Evolutionary conservation across 208 protist species (phyloP).

Genomic region (Plasmodiophora brassicae): DNA sequence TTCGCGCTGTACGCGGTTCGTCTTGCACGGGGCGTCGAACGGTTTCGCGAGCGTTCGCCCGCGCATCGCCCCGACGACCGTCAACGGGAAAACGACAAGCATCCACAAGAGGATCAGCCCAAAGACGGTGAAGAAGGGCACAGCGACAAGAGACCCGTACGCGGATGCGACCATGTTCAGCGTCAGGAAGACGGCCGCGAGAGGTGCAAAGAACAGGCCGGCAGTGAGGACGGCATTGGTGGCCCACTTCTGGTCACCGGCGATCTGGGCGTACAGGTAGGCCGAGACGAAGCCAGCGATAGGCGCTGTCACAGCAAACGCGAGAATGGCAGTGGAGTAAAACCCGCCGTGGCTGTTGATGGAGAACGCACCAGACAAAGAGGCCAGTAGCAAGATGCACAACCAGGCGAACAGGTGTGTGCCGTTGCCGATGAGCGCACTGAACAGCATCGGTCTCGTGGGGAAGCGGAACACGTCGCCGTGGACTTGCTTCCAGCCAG

Average conservation of each 20-base stretch:
- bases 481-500: conserved; percentile 58
- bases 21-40: conserved; percentile 39
- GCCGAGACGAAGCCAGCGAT: conserved; percentile 53
- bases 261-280: conserved; percentile 57
- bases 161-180: background rate
- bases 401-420: conserved; percentile 33
- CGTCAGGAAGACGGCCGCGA: conserved; percentile 31
- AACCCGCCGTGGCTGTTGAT: conserved; percentile 64
- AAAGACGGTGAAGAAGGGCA: conserved; percentile 69
- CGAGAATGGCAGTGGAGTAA: conserved; percentile 64
- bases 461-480: conserved; percentile 59
- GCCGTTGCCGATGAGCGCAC: conserved; percentile 44
- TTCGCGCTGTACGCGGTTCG: conserved; percentile 54
- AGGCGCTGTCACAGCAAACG: conserved; percentile 69
- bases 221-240: conserved; percentile 43
- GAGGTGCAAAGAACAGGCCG: background rate
- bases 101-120: conserved; percentile 64
- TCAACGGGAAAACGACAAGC: conserved; percentile 49
- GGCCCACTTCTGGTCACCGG: conserved; percentile 51
- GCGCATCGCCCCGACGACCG: conserved; percentile 40
- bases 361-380: conserved; percentile 61
- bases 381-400: conserved; percentile 5
- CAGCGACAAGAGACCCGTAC: conserved; percentile 54
- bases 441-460: conserved; percentile 32
- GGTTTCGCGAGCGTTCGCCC: background rate